These are phyloP conservation scores for Rubia occidens DNA, from an alignment of 305 asterid genomes.

Conservation along the genomic window DNA sequence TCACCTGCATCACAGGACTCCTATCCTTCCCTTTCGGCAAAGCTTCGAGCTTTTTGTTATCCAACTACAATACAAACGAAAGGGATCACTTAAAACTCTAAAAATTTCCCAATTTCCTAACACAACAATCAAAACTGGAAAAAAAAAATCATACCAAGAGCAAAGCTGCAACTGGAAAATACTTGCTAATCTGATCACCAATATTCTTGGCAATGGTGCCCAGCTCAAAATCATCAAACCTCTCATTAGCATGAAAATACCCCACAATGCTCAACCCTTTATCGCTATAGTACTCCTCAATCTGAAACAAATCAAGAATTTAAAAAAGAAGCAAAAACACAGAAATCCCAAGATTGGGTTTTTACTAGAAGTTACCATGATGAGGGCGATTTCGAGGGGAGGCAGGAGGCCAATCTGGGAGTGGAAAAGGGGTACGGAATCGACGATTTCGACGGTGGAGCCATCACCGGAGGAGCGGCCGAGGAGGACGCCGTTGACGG, in stretches of 20 bases:
- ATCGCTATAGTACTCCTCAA: constrained; percentile 34
- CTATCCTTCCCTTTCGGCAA: constrained; percentile 57
- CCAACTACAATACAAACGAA: constrained; percentile 45
- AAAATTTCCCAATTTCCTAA: neutral
- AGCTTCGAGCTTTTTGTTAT: constrained; percentile 66
- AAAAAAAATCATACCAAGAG: constrained; percentile 44
- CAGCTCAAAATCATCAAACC: constrained; percentile 69
- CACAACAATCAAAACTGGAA: constrained; percentile 13
- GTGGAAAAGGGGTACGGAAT: constrained; percentile 78
- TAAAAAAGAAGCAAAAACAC: neutral
- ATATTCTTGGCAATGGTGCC: constrained; percentile 69
- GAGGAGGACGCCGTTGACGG: constrained; percentile 85
- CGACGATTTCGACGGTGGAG: constrained; percentile 50
- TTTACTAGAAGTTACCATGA: constrained; percentile 42
- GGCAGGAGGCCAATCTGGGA: constrained; percentile 84
- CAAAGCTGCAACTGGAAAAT: constrained; percentile 81
- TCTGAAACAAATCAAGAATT: constrained; percentile 20
- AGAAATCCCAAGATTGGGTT: neutral
- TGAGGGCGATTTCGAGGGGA: constrained; percentile 80
- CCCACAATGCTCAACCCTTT: constrained; percentile 39
- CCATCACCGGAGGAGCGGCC: constrained; percentile 49
- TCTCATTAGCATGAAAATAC: constrained; percentile 59
- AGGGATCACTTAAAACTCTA: constrained; percentile 7
- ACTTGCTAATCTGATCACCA: constrained; percentile 76
- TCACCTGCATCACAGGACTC: constrained; percentile 83